Percentiles rank a stretch among this genome's conserved stretches.
Evolutionary conservation across 1,284 basidiomycete species (phyloP).

Genomic region (Calocybe gambosa): DNA sequence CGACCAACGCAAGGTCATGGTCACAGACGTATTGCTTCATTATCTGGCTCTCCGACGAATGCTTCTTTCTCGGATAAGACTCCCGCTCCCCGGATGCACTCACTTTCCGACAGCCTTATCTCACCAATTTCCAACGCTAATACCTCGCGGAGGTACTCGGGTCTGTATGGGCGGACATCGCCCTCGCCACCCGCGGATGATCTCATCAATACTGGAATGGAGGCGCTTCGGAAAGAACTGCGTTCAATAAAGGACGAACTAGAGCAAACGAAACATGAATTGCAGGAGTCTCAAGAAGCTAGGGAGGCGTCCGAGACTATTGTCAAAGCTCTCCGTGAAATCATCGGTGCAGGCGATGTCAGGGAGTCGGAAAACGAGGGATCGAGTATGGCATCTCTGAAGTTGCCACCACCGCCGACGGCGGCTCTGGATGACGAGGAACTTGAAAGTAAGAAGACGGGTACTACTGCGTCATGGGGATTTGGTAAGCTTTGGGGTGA

Average conservation of each 20-base stretch:
- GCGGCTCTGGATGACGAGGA: constrained; percentile 38
- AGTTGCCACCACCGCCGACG: constrained; percentile 53
- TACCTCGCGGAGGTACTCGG: constrained; percentile 43
- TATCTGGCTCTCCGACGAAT: constrained; percentile 45
- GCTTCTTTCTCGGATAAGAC: constrained; percentile 25
- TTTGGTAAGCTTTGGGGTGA: constrained; percentile 59
- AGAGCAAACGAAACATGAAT: constrained; percentile 57
- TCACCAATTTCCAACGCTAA: constrained; percentile 17
- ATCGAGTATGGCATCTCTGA: constrained; percentile 22
- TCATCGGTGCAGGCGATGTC: constrained; percentile 73
- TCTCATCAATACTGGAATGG: constrained; percentile 40
- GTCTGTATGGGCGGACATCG: constrained; percentile 44
- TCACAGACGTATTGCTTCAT: constrained; percentile 65
- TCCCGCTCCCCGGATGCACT: constrained; percentile 26
- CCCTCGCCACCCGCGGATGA: constrained; percentile 29
- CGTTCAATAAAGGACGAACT: constrained; percentile 51
- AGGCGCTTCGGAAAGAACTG: constrained; percentile 60
- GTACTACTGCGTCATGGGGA: constrained; percentile 38
- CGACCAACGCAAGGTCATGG: constrained; percentile 32
- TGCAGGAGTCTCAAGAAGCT: constrained; percentile 76
- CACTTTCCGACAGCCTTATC: constrained; percentile 22
- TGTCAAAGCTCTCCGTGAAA: constrained; percentile 75
- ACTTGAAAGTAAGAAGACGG: constrained; percentile 30
- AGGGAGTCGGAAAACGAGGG: constrained; percentile 24
- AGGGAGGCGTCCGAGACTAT: constrained; percentile 84